Evolutionary conservation across 2,329 filamentous ascomycete species (phyloP).

Genomic region (Cylindrodendrum hubeiense): DNA sequence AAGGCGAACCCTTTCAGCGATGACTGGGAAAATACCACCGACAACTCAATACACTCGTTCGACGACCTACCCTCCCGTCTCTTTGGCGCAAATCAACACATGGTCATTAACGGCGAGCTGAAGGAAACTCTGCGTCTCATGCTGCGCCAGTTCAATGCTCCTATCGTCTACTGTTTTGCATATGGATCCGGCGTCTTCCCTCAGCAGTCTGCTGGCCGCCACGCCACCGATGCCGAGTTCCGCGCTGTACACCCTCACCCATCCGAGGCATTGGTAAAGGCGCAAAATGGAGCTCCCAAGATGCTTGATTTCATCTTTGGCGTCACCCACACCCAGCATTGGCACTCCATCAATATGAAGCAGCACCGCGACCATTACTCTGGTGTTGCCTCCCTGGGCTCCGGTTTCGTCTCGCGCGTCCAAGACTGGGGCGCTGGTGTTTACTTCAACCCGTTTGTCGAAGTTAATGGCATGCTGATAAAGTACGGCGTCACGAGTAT

Average conservation of each 20-base stretch:
- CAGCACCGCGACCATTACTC: constrained; percentile 96
- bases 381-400: constrained; percentile 83
- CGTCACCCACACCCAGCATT: constrained; percentile 93
- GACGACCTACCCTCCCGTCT: constrained; percentile 59
- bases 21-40: constrained; percentile 59
- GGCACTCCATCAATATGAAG: constrained; percentile 92
- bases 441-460: constrained; percentile 97
- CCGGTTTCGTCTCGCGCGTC: constrained; percentile 84
- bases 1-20: constrained; percentile 54
- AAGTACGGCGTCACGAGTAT: constrained; percentile 98
- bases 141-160: constrained; percentile 90
- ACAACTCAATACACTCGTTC: constrained; percentile 58
- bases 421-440: constrained; percentile 96
- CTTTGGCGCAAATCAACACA: constrained; percentile 96
- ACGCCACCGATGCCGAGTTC: constrained; percentile 68
- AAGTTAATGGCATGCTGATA: constrained; percentile 93
- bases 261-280: constrained; percentile 82
- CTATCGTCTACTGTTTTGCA: constrained; percentile 95
- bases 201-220: constrained; percentile 69
- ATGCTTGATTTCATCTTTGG: constrained; percentile 99
- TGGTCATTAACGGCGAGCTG: constrained; percentile 95
- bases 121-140: constrained; percentile 90
- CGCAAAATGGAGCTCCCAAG: constrained; percentile 89
- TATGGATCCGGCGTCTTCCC: constrained; percentile 98
- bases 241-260: constrained; percentile 83